Evolutionary conservation across 1,284 basidiomycete genomes (phyloP).

Genomic region (Apiotrichum brassicae): DNA sequence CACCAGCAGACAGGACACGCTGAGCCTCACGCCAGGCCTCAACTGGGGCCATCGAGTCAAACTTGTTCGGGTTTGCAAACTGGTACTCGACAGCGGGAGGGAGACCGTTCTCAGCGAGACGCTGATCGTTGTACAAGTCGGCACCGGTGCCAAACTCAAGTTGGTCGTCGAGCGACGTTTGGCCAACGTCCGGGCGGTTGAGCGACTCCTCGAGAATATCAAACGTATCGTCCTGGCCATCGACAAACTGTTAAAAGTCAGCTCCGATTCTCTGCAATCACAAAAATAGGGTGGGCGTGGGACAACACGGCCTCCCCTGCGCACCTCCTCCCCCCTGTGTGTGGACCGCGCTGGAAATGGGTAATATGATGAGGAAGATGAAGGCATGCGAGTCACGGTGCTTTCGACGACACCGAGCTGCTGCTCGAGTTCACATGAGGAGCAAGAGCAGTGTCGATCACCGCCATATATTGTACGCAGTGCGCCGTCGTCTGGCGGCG

Average conservation of each 20-base stretch:
- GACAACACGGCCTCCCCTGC: not conserved
- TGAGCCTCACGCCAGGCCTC: conserved; percentile 31
- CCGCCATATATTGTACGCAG: not conserved
- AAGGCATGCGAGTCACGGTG: not conserved
- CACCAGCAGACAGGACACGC: conserved; percentile 63
- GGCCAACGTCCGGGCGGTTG: conserved; percentile 38
- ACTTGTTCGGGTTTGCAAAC: conserved; percentile 56
- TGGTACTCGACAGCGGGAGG: conserved; percentile 63
- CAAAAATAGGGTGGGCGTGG: not conserved
- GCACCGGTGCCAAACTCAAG: conserved; percentile 35
- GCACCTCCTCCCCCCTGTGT: not conserved
- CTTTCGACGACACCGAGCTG: not conserved
- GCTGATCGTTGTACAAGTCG: conserved; percentile 1
- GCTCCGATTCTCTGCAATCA: not conserved
- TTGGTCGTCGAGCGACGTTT: conserved; percentile 35
- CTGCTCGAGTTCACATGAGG: conserved; percentile 1
- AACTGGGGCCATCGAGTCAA: conserved; percentile 11
- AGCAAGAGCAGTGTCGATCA: conserved; percentile 1
- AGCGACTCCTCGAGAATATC: conserved; percentile 38
- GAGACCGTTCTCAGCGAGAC: conserved; percentile 61
- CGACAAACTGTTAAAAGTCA: conserved; percentile 28
- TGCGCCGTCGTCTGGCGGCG: not conserved
- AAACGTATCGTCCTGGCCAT: conserved; percentile 44
- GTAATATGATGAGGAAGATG: not conserved
- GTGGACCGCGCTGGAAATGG: not conserved